Evolutionary conservation across 371 early-diverging fungal genomes (phyloP).

Genomic region (Lichtheimia ornata): DNA sequence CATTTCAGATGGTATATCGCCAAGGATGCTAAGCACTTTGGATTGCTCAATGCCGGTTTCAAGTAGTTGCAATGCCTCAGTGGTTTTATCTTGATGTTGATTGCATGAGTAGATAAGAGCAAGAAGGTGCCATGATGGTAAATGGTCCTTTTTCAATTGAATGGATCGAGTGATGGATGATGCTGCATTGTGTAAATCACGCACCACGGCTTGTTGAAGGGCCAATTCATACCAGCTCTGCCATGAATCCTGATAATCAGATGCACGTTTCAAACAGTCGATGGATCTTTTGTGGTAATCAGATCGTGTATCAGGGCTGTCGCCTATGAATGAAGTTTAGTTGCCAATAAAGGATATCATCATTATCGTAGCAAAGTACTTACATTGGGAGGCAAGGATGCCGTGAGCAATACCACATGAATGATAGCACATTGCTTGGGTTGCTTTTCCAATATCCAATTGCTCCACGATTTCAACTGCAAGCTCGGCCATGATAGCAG

Average conservation of each 20-base stretch:
- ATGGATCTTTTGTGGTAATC: slow-evolving; percentile 63
- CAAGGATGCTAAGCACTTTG: background rate
- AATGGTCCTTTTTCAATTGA: slow-evolving; percentile 54
- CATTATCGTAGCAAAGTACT: background rate
- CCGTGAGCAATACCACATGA: slow-evolving; percentile 62
- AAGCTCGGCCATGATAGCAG: slow-evolving; percentile 39
- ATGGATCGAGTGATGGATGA: slow-evolving; percentile 60
- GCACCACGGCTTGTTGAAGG: slow-evolving; percentile 74
- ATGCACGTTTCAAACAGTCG: slow-evolving; percentile 24
- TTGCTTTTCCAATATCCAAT: background rate
- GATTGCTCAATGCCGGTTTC: slow-evolving; percentile 67
- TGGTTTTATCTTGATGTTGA: slow-evolving; percentile 11
- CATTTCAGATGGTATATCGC: slow-evolving; percentile 30
- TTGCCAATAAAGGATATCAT: no score
- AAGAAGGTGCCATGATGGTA: slow-evolving; percentile 85
- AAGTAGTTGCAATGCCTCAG: slow-evolving; percentile 67
- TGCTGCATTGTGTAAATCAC: slow-evolving; percentile 71
- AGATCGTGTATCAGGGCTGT: slow-evolving; percentile 62
- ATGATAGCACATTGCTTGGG: slow-evolving; percentile 38
- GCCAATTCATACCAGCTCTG: slow-evolving; percentile 77
- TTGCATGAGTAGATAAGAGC: slow-evolving; percentile 70
- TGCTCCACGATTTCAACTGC: slow-evolving; percentile 20
- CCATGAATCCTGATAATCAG: slow-evolving; percentile 35
- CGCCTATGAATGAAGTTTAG: background rate
- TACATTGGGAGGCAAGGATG: slow-evolving; percentile 58